Conservation (phyloP, 1,284 basidiomycete species). For the Hypsizygus ulmarius region DNA sequence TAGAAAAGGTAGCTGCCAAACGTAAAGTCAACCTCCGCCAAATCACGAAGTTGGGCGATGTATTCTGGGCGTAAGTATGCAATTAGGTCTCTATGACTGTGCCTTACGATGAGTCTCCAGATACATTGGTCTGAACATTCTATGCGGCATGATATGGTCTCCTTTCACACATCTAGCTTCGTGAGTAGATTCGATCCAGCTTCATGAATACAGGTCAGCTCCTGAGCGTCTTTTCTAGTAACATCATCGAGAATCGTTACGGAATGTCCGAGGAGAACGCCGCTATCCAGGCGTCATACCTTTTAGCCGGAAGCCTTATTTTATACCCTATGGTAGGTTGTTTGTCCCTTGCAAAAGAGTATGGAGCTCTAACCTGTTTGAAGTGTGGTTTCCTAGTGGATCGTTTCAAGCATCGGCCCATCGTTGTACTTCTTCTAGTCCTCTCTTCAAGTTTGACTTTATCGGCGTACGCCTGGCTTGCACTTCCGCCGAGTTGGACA, state of each 20-base stretch:
- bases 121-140: conserved; percentile 68
- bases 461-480: conserved; percentile 64
- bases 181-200: conserved; percentile 40
- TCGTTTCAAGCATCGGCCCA: conserved; percentile 50
- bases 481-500: conserved; percentile 56
- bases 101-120: neutral
- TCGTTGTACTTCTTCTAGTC: conserved; percentile 57
- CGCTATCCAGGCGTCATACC: conserved; percentile 64
- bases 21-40: conserved; percentile 57
- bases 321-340: conserved; percentile 64
- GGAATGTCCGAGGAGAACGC: conserved; percentile 58
- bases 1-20: conserved; percentile 64
- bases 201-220: neutral
- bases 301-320: conserved; percentile 72
- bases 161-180: conserved; percentile 77
- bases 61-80: conserved; percentile 62
- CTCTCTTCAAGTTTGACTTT: conserved; percentile 65
- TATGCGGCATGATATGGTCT: conserved; percentile 77
- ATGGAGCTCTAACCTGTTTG: neutral
- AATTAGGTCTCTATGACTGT: neutral
- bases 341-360: neutral
- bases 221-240: conserved; percentile 40
- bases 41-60: conserved; percentile 66
- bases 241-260: conserved; percentile 71
- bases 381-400: conserved; percentile 66